Evolutionary conservation across 495 filamentous ascomycete species (phyloP).

Genomic region (Penicillium simplicissimum): DNA sequence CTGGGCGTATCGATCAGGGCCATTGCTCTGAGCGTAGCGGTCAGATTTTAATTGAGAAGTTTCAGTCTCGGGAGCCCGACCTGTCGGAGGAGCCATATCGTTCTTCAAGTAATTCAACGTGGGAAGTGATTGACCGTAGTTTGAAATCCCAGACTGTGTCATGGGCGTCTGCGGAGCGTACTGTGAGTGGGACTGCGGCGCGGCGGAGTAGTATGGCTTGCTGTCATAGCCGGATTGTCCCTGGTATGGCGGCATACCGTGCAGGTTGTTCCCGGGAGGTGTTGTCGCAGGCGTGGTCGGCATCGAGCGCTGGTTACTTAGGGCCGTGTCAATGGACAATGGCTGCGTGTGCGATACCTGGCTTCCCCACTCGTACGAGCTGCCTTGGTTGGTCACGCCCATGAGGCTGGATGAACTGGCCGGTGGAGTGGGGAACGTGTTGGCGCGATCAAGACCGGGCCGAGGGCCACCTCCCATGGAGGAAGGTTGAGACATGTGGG

Average conservation of each 20-base stretch:
- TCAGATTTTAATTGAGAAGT: constrained; percentile 68
- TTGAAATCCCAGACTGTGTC: constrained; percentile 65
- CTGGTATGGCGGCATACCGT: constrained; percentile 76
- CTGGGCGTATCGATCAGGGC: constrained; percentile 55
- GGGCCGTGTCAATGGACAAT: constrained; percentile 80
- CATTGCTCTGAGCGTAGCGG: constrained; percentile 51
- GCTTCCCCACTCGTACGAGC: constrained; percentile 72
- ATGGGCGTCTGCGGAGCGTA: constrained; percentile 66
- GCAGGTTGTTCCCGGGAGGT: constrained; percentile 75
- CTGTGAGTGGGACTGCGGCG: constrained; percentile 66
- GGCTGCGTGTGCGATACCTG: constrained; percentile 68
- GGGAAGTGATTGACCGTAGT: constrained; percentile 61
- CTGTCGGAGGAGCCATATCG: constrained; percentile 89
- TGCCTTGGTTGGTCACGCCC: constrained; percentile 72
- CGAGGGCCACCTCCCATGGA: constrained; percentile 66
- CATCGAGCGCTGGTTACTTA: constrained; percentile 83
- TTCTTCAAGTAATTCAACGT: constrained; percentile 75
- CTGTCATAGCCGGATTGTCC: constrained; percentile 72
- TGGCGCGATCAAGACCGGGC: constrained; percentile 74
- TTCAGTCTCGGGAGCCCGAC: constrained; percentile 59
- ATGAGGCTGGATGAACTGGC: constrained; percentile 90
- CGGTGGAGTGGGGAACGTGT: constrained; percentile 92
- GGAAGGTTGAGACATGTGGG: constrained; percentile 67
- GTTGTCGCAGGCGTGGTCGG: constrained; percentile 94
- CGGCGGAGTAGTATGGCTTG: constrained; percentile 77